Base-by-base conservation (phyloP, 306 rosid species). In the Corylus avellana region DNA sequence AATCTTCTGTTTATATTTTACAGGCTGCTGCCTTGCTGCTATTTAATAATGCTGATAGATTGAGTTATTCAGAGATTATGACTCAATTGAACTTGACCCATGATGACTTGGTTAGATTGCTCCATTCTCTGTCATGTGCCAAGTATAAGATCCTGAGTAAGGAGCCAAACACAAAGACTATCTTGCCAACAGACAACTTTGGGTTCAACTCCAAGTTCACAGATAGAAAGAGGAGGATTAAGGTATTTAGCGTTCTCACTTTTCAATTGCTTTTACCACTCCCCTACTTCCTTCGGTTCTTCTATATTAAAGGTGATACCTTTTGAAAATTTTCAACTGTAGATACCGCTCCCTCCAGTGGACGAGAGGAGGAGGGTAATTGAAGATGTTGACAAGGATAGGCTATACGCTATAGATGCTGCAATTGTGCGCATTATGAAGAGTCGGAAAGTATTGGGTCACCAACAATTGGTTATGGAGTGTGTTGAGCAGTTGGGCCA, bases 401-500 rank as follows among this genome's bases (percentile, higher is more conserved):
- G 97, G 80, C 83, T 94, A 63, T 94, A 91, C 77, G 98, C 98
- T 48, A 92, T 94, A 17, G 98, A 94, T 82, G 97, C 96, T 68
- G 90, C 97, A 4, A 82, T 94, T 37, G 97, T 94, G 76, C 92
- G 98, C 61, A 92, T 94, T 46, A 94, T 94, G 97, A 92, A 94
- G 83, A 86, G 93, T 69, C 84, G 97, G 63, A 94, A 94, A 81
- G 81, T 88, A 55, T 77, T 91, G 86, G 91, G 88, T 49, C 90
- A 88, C 76, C 97, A 86, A 74, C 94, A 88, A 8, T 53, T 94
- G 66, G 92, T 94, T 73, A 58, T 83, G 92, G 97, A 91, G 77
- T 94, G 98, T 8, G 92, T 91, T 63, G 93, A 91, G 87, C 92
- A 85, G 83, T 72, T 92, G 88, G 80, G 94, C 29, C 88, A 89